Evolutionary conservation across 1,139 yeast genomes (phyloP).

Genomic region (Kodamaea plutei): DNA sequence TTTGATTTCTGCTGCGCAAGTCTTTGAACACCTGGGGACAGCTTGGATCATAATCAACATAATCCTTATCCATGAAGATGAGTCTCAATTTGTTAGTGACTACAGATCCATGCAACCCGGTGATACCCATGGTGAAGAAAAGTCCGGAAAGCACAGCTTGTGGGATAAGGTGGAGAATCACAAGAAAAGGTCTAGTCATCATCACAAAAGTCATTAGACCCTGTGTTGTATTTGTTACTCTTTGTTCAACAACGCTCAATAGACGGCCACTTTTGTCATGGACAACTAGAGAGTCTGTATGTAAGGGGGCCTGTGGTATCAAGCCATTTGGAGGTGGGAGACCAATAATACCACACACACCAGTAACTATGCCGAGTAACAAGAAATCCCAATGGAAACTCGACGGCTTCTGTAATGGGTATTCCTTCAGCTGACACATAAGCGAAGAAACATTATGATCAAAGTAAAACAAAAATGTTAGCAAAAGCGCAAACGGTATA

Average conservation of each 20-base stretch:
- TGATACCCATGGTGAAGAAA: slow-evolving; percentile 88
- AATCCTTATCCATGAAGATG: slow-evolving; percentile 57
- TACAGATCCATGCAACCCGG: slow-evolving; percentile 67
- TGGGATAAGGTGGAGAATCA: slow-evolving; percentile 82
- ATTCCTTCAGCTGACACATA: slow-evolving; percentile 83
- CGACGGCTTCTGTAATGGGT: slow-evolving; percentile 79
- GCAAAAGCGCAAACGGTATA: slow-evolving; percentile 81
- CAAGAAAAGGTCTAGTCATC: slow-evolving; percentile 84
- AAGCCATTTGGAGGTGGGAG: slow-evolving; percentile 95
- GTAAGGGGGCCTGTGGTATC: slow-evolving; percentile 95
- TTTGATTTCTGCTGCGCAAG: slow-evolving; percentile 30
- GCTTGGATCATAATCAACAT: slow-evolving; percentile 29
- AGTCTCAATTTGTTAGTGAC: slow-evolving; percentile 62
- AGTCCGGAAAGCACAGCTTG: slow-evolving; percentile 91
- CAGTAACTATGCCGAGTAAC: slow-evolving; percentile 80
- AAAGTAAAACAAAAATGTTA: slow-evolving; percentile 82
- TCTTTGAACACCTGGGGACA: slow-evolving; percentile 38
- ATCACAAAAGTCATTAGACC: slow-evolving; percentile 80
- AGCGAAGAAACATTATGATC: slow-evolving; percentile 94
- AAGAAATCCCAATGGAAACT: slow-evolving; percentile 92
- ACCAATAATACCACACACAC: slow-evolving; percentile 81
- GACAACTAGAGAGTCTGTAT: slow-evolving; percentile 73
- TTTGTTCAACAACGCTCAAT: slow-evolving; percentile 76
- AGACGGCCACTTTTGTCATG: slow-evolving; percentile 46
- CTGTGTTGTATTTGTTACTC: slow-evolving; percentile 79